phyloP scores from a whole-genome alignment of 2,329 filamentous ascomycete genomes.

The Magnaporthales sp. region DNA sequence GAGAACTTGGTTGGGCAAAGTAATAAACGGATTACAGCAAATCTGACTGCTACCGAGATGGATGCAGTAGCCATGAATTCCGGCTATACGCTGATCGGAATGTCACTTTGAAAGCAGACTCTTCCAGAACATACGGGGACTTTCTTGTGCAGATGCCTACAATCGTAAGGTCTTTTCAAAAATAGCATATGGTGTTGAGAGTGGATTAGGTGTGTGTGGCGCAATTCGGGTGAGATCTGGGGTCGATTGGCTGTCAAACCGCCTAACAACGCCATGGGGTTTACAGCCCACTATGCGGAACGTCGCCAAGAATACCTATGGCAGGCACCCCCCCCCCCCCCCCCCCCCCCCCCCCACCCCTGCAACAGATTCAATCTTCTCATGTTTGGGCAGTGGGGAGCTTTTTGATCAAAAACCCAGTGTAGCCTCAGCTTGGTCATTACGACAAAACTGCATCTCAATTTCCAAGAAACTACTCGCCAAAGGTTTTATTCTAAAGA shows the following conservation, averaged over 20 bases:
- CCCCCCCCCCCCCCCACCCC: neutral
- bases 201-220: conserved; percentile 1
- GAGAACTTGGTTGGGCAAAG: neutral
- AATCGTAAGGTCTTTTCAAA: neutral
- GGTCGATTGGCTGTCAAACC: neutral
- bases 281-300: conserved; percentile 1
- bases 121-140: neutral
- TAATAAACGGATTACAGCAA: too few relatives aligned
- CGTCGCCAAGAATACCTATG: neutral
- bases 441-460: neutral
- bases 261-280: neutral
- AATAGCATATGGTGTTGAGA: neutral
- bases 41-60: too few relatives aligned
- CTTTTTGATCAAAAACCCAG: neutral
- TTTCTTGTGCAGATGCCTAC: neutral
- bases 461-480: neutral
- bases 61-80: too few relatives aligned
- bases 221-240: neutral
- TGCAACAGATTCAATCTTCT: neutral
- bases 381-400: neutral
- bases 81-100: too few relatives aligned
- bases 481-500: neutral
- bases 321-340: neutral
- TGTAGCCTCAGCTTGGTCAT: neutral
- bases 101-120: neutral